phyloP scores from a whole-genome alignment of 306 rosid species.

The Cucurbita pepo region DNA sequence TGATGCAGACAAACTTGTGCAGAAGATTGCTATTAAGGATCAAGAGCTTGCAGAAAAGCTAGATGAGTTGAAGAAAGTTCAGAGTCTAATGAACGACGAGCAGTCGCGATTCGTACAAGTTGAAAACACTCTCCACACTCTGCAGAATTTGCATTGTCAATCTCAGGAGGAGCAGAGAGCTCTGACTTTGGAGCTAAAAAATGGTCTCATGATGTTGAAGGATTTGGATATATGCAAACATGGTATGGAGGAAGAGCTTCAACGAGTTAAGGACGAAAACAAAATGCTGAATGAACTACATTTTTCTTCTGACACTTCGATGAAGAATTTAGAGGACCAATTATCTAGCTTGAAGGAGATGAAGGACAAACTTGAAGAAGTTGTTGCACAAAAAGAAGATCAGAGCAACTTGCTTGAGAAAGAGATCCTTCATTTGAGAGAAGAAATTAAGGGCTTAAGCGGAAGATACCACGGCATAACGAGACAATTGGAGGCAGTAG shows the following conservation, averaged over 20 bases:
- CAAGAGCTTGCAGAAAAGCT: constrained; percentile 62
- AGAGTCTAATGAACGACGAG: constrained; percentile 58
- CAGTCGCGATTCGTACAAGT: constrained; percentile 54
- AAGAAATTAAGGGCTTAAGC: constrained; percentile 46
- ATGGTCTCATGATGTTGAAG: constrained; percentile 64
- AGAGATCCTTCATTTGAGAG: constrained; percentile 48
- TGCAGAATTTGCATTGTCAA: constrained; percentile 53
- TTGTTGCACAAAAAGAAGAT: constrained; percentile 41
- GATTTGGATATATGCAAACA: constrained; percentile 56
- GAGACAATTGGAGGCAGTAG: constrained; percentile 53
- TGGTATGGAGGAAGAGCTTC: constrained; percentile 55
- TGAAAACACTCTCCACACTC: constrained; percentile 54
- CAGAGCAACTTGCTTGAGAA: constrained; percentile 48
- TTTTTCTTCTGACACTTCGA: constrained; percentile 27
- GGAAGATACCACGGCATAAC: constrained; percentile 50
- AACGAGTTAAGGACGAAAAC: constrained; percentile 53
- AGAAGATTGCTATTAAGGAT: constrained; percentile 57
- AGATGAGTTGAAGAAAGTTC: constrained; percentile 56
- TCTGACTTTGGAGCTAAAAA: constrained; percentile 67
- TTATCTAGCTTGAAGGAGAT: constrained; percentile 60
- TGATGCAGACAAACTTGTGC: constrained; percentile 56
- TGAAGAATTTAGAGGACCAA: constrained; percentile 52
- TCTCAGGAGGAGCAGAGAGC: constrained; percentile 85
- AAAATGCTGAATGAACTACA: constrained; percentile 43
- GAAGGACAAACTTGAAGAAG: constrained; percentile 71